Evolutionary conservation across 2,329 filamentous ascomycete species (phyloP), one percentile per base, ranked within the genome.

Genomic region (Calonectria crousiana): DNA sequence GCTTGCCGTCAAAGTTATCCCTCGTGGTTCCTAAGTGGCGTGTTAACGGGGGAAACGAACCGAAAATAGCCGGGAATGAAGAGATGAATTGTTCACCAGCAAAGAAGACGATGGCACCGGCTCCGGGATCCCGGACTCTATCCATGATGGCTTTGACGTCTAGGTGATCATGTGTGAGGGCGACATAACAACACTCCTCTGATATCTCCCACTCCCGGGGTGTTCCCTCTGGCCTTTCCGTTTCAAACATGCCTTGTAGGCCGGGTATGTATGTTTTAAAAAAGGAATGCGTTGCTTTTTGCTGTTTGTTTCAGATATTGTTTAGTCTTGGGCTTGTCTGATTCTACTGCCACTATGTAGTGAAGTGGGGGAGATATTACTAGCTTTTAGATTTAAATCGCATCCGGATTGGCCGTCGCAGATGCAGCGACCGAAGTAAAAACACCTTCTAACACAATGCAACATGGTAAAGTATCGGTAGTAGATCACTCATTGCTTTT

Each of bases 101-200:
- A 82, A 96, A 96, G 41, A 95, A 81, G 13, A 96, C 93, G 64
- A 95, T 93, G 16, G 94, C 94, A 8, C 94, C 94, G 14, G 94
- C 94, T 79, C 92, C 90, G 26, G 93, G 92, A 78, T 91, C 94
- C 77, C 93, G 92, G 28, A 97, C 94, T 60, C 88, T 89, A 77
- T 92, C 87, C 84, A 95, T 93, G 36, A 90, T 86, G 6, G 87
- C 80, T 26, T 88, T 86, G 26, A 89, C 85, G 80, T 92, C 88
- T 73, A 97, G 90, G 52, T 87, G 83, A 44, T 90, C 85, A 74
- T 92, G 86, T 4, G 94, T 95, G 11, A 97, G 88, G 66, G 91
- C 91, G 51, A 95, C 93, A 83, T 92, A 91, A 82, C 93, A 92
- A 60, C 83, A 84, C 14, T 87, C 86, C 58, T 90, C 88, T 32